These are phyloP conservation scores for Asclepias syriaca DNA, from an alignment of 257 asterid genomes.

Conservation along the genomic window DNA sequence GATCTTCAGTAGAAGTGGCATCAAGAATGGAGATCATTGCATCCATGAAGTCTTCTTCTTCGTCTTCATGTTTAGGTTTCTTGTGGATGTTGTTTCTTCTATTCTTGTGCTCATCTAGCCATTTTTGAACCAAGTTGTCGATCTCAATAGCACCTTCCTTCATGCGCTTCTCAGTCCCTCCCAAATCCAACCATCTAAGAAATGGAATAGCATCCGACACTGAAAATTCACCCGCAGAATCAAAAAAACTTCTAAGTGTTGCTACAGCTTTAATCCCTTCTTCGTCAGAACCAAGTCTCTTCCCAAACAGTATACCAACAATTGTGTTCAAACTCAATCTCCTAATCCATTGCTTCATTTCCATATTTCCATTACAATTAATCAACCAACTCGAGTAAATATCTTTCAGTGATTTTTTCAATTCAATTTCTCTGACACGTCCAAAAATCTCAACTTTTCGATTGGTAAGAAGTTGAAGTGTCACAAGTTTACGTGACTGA, in stretches of 20 bases:
- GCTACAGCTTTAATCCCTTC: not conserved
- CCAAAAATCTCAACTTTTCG: conserved; percentile 9
- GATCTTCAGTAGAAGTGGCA: not conserved
- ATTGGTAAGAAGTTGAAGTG: conserved; percentile 8
- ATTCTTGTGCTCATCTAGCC: conserved; percentile 37
- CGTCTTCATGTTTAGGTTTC: not conserved
- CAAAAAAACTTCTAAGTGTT: conserved; percentile 26
- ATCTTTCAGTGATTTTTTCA: not conserved
- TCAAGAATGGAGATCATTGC: conserved; percentile 4
- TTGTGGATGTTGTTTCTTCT: not conserved
- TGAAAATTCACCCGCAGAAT: conserved; percentile 24
- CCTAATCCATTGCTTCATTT: not conserved
- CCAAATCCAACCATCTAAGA: conserved; percentile 39
- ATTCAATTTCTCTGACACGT: not conserved
- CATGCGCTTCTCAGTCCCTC: conserved; percentile 38
- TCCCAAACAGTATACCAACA: not conserved
- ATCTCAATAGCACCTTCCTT: conserved; percentile 29
- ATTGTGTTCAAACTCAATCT: not conserved
- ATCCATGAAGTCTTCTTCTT: conserved; percentile 33
- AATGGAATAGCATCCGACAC: conserved; percentile 33
- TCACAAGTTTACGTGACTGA: conserved; percentile 8
- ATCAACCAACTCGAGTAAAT: not conserved
- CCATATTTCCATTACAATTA: no score
- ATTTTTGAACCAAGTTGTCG: conserved; percentile 23
- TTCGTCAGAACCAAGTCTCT: not conserved